phyloP scores from a whole-genome alignment of 371 early-diverging fungal species.

The Quaeritorhiza haematococci region DNA sequence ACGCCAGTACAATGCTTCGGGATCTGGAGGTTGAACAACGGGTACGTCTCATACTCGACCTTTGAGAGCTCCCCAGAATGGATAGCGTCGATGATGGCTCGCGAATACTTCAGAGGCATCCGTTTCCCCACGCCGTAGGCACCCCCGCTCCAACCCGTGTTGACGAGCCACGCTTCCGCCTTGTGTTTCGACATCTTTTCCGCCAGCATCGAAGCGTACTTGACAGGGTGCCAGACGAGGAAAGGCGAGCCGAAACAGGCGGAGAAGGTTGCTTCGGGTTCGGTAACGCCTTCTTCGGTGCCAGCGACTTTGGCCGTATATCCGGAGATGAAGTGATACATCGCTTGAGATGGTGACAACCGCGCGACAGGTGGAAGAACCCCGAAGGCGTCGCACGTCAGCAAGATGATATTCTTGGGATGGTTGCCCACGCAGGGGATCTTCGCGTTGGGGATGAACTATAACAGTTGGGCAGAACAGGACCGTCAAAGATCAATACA shows the following conservation, averaged over 20 bases:
- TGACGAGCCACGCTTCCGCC: constrained; percentile 93
- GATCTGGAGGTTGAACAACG: constrained; percentile 80
- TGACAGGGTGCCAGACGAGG: constrained; percentile 93
- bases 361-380: constrained; percentile 90
- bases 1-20: constrained; percentile 74
- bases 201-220: constrained; percentile 95
- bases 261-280: constrained; percentile 92
- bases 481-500: neutral
- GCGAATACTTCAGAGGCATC: constrained; percentile 91
- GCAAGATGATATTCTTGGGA: constrained; percentile 92
- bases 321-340: constrained; percentile 92
- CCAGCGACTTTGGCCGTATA: constrained; percentile 76
- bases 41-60: constrained; percentile 74
- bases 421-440: constrained; percentile 89
- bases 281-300: constrained; percentile 93
- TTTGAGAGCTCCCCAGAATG: constrained; percentile 84
- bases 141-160: constrained; percentile 98
- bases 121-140: constrained; percentile 88
- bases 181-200: constrained; percentile 86
- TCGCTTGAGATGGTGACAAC: constrained; percentile 84
- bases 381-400: constrained; percentile 98
- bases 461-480: constrained; percentile 60
- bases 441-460: constrained; percentile 94
- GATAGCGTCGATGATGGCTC: constrained; percentile 95
- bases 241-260: constrained; percentile 96